Evolutionary conservation across 805 yeast species (phyloP), one percentile per base, ranked within the genome.

Genomic region (Saccharomycopsis guyanensis): DNA sequence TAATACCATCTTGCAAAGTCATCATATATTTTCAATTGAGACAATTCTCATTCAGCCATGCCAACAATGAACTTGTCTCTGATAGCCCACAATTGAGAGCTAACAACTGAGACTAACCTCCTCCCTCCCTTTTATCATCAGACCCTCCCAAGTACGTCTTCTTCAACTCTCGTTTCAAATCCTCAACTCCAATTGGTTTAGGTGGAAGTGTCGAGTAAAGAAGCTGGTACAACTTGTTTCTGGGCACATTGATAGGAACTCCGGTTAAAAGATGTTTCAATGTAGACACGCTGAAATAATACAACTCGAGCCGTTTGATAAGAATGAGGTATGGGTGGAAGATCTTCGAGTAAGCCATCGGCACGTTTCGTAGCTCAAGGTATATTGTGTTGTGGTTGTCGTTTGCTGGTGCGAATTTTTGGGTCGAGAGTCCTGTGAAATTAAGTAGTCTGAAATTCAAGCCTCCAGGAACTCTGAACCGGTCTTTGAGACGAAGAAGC

Each of bases 401-500:
- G 25, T 45, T 47, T 29, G 38, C 43, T 18, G 33, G 33, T 22
- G 32, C 35, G 33, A 33, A 35, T 24, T 35, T 24, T n/a, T 35
- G 20, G 32, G 24, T n/a, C 15, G 35, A 19, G 16, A 41, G 13
- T 4, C 16, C 22, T 10, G 37, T 31, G 34, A 46, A 43, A 16
- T 54, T 46, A n/a, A 55, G 25, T 15, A 49, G 42, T 23, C 45
- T 52, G 34, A 70, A 57, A 12, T 55, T 55, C n/a, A 80, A 60
- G 0, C 84, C 84, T 6, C 81, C 80, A 0, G 85, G 86, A 7
- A 80, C 60, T 45, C 86, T 68, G 44, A 75, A 78, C 6, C 87
- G 79, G 59, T 89, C 91, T 60, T 91, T 93, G 40, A 86, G 39
- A 55, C 93, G 76, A 39, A 93, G 66, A 43, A 94, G 66, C 2